Evolutionary conservation across 305 asterid genomes (phyloP).

Genomic region (Solanum hybrid): DNA sequence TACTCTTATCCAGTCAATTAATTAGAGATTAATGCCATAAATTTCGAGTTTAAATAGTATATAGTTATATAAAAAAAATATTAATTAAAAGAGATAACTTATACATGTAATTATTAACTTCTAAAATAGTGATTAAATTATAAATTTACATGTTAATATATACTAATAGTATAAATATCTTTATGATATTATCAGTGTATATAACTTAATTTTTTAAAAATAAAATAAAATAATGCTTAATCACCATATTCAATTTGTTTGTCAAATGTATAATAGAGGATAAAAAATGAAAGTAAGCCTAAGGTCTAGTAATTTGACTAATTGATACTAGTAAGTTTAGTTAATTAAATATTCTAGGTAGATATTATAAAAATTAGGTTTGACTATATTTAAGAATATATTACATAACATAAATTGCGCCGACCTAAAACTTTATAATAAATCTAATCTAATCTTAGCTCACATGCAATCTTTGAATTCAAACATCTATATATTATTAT

Average conservation of each 20-base stretch:
- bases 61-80: neutral
- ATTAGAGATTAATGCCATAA: neutral
- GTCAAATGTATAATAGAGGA: neutral
- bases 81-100: neutral
- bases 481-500: neutral
- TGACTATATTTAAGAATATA: neutral
- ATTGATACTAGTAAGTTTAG: neutral
- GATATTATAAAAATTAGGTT: neutral
- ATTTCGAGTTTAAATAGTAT: neutral
- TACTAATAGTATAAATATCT: neutral
- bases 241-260: neutral
- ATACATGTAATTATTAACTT: neutral
- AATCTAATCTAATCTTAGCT: constrained; percentile 2
- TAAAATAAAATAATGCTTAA: neutral
- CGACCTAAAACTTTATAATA: neutral
- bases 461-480: constrained; percentile 1
- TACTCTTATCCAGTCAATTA: neutral
- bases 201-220: neutral
- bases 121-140: neutral
- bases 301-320: neutral
- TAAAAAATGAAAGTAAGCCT: neutral
- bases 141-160: neutral
- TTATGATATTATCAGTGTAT: neutral
- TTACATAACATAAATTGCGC: neutral
- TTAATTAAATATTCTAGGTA: neutral